These are phyloP conservation scores for Aureobasidium sp. DNA, from an alignment of 2,329 filamentous ascomycete species.

Conservation along the genomic window DNA sequence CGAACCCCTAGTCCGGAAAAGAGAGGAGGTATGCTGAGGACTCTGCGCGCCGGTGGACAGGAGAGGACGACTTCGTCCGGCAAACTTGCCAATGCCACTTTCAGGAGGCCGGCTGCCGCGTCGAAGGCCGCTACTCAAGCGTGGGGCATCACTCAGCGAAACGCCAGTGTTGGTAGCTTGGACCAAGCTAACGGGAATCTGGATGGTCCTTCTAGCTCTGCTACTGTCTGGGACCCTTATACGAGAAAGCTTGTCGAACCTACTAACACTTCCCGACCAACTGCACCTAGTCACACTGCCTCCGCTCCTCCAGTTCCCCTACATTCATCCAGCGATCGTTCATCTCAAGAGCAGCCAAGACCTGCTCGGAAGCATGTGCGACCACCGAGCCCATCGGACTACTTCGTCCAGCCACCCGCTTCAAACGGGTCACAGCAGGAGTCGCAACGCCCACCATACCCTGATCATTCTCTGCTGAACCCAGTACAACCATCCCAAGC, in stretches of 20 bases:
- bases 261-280: background rate
- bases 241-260: slow-evolving; percentile 27
- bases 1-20: slow-evolving; percentile 58
- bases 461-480: slow-evolving; percentile 25
- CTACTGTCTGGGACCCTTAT: slow-evolving; percentile 29
- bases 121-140: slow-evolving; percentile 57
- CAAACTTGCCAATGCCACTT: slow-evolving; percentile 36
- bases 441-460: slow-evolving; percentile 24
- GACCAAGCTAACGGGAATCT: slow-evolving; percentile 16
- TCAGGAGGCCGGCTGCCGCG: slow-evolving; percentile 47
- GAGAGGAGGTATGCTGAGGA: slow-evolving; percentile 52
- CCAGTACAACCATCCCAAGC: slow-evolving; percentile 15
- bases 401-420: slow-evolving; percentile 5
- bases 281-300: background rate
- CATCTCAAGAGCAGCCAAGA: background rate
- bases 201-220: slow-evolving; percentile 5
- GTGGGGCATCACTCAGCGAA: slow-evolving; percentile 41
- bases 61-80: slow-evolving; percentile 48
- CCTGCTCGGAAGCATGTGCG: slow-evolving; percentile 18
- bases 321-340: background rate
- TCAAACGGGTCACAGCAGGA: slow-evolving; percentile 9
- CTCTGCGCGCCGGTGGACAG: slow-evolving; percentile 46
- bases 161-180: slow-evolving; percentile 19
- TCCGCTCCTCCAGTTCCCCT: slow-evolving; percentile 9
- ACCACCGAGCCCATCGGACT: slow-evolving; percentile 20